Evolutionary conservation across 441 rosid genomes (phyloP).

Genomic region (Macaranga tanarius): DNA sequence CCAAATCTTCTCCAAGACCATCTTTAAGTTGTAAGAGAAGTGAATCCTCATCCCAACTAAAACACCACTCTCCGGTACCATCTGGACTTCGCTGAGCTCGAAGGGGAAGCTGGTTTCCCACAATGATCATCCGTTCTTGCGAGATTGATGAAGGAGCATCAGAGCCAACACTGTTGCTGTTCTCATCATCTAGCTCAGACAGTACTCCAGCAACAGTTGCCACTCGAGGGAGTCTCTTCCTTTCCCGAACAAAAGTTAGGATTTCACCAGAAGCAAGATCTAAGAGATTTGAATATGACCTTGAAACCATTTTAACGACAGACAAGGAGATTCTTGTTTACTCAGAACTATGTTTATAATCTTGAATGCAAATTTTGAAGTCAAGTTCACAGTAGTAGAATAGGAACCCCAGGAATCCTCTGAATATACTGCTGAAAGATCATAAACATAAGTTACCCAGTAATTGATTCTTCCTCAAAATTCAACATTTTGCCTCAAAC

Average conservation of each 20-base stretch:
- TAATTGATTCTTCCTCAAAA: not conserved
- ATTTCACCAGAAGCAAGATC: conserved; percentile 75
- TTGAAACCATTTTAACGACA: conserved; percentile 58
- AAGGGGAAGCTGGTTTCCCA: conserved; percentile 85
- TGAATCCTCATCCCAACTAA: conserved; percentile 86
- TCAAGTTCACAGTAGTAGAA: conserved; percentile 16
- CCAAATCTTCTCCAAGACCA: conserved; percentile 79
- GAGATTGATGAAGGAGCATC: conserved; percentile 74
- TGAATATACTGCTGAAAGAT: not conserved
- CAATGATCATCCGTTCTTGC: conserved; percentile 76
- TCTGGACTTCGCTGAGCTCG: conserved; percentile 49
- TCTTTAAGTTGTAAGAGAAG: conserved; percentile 85
- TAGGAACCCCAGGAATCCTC: not conserved
- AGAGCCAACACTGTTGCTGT: conserved; percentile 66
- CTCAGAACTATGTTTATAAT: conserved; percentile 14
- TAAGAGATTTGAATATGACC: conserved; percentile 84
- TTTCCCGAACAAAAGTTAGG: conserved; percentile 54
- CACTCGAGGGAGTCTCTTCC: conserved; percentile 69
- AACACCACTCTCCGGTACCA: conserved; percentile 47
- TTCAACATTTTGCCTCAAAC: not conserved
- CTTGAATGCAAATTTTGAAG: conserved; percentile 10
- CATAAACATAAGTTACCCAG: not conserved
- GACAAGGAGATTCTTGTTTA: conserved; percentile 13
- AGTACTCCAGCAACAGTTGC: conserved; percentile 71
- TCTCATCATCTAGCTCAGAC: conserved; percentile 72